phyloP scores from a whole-genome alignment of 2,329 filamentous ascomycete genomes.

The Thelonectria discophora region DNA sequence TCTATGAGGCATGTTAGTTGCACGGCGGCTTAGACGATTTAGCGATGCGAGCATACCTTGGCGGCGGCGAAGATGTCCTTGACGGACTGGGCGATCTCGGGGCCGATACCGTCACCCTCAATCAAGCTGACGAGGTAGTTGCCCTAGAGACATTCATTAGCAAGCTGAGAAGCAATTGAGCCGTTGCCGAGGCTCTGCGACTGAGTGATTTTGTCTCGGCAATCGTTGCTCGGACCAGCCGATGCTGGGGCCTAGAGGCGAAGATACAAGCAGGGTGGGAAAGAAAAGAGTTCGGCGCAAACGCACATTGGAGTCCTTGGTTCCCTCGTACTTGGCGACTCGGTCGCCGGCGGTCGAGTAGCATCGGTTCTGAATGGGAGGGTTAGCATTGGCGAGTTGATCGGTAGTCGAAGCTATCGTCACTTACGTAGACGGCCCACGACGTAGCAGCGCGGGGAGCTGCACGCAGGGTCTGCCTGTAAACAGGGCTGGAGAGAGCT shows the following conservation, averaged over 20 bases:
- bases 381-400: conserved; percentile 32
- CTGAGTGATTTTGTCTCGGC: conserved; percentile 55
- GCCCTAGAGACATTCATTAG: conserved; percentile 66
- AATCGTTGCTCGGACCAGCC: conserved; percentile 40
- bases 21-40: conserved; percentile 8
- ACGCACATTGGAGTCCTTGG: conserved; percentile 87
- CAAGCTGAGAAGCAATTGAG: conserved; percentile 30
- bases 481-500: conserved; percentile 77
- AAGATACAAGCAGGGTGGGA: neutral
- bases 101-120: conserved; percentile 98
- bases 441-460: conserved; percentile 64
- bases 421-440: conserved; percentile 50
- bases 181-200: conserved; percentile 31
- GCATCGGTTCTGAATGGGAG: conserved; percentile 59
- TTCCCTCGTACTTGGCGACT: conserved; percentile 93
- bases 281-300: conserved; percentile 30
- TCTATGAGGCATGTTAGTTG: conserved; percentile 57
- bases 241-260: conserved; percentile 27
- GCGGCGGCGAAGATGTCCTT: conserved; percentile 99
- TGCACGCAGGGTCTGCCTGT: conserved; percentile 80
- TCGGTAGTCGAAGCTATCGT: conserved; percentile 32
- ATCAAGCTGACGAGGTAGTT: conserved; percentile 97
- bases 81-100: conserved; percentile 96
- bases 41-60: conserved; percentile 67
- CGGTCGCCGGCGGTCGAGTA: conserved; percentile 73